A percentile compares a stretch with the other conserved stretches of the same genome.
phyloP scores from a whole-genome alignment of 148 eudicot species.

The Chenopodium berlandieri region DNA sequence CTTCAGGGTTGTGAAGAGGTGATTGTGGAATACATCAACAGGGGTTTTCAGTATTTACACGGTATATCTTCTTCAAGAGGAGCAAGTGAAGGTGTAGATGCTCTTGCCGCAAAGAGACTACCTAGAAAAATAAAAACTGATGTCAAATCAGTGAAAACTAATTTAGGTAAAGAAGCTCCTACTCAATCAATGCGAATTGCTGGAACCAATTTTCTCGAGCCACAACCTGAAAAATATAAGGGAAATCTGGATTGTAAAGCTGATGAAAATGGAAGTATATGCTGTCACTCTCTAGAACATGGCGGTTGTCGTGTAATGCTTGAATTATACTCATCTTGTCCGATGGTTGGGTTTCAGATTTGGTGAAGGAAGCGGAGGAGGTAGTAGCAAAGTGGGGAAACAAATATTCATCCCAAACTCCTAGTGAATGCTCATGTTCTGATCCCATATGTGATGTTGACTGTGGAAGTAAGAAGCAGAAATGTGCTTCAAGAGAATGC shows the following conservation, averaged over 20 bases:
- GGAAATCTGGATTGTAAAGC: constrained; percentile 39
- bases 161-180: not conserved
- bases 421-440: constrained; percentile 31
- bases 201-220: not conserved
- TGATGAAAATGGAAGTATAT: constrained; percentile 43
- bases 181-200: not conserved
- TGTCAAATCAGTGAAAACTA: not conserved
- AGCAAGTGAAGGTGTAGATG: too few species aligned
- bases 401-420: constrained; percentile 11
- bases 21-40: constrained; percentile 32
- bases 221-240: not conserved
- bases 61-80: constrained; percentile 16
- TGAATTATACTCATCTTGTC: constrained; percentile 37
- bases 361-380: constrained; percentile 46
- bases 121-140: not conserved
- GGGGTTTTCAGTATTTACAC: constrained; percentile 42
- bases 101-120: too few species aligned
- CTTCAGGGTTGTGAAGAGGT: constrained; percentile 39
- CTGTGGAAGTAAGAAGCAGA: constrained; percentile 17
- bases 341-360: constrained; percentile 32
- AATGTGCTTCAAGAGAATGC: constrained; percentile 46
- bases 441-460: constrained; percentile 4
- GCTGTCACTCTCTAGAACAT: constrained; percentile 30
- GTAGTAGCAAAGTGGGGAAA: constrained; percentile 6
- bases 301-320: constrained; percentile 26